Base-by-base conservation (phyloP, 2,329 filamentous ascomycete species). In the Aspergillus aculeatus region DNA sequence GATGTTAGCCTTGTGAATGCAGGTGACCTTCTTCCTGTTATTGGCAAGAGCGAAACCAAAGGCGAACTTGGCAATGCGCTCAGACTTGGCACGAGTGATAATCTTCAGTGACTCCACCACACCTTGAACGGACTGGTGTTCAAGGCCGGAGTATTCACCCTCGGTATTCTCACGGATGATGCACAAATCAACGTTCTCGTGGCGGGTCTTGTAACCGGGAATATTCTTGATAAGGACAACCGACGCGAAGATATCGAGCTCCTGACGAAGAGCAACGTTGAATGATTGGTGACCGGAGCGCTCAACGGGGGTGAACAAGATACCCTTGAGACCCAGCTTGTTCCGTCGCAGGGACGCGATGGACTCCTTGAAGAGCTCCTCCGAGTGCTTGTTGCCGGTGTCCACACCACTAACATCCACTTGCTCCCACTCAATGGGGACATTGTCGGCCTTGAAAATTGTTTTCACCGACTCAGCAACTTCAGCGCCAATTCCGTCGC, bases 1-100 rank as follows among this genome's bases (percentile, higher is more conserved):
- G 84, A 99, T 99, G 86, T 99, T 99, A 82, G 95, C 95, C 87
- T 99, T 99, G 89, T 99, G 95, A 77, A 99, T 98, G 84, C 94
- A 97, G 69, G 95, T 98, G 60, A 99, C 92, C 90, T 98, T 98
- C 86, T 96, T 94, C 77, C 95, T 88, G 86, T 96, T 94, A 86
- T 99, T 99, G 80, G 95, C 95, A 60, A 98, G 89, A 61, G 95
- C 95, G 75, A 99, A 99, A 76, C 90, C 89, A 79, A 98, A 98
- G 68, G 95, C 95, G 76, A 99, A 99, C 82, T 96, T 96, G 82
- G 94, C 92, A 74, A 99, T 99, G 77, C 95, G 92, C 88, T 99
- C 95, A 58, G 92, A 96, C 86, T 99, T 98, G 80, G 92, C 92
- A 73, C 93, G 92, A 69, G 95, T 99, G 82, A 99, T 98, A 82